Percentiles rank a stretch among this genome's conserved stretches.
Evolutionary conservation across 2,329 filamentous ascomycete genomes (phyloP).

Genomic region (Paradendryphiella salina): DNA sequence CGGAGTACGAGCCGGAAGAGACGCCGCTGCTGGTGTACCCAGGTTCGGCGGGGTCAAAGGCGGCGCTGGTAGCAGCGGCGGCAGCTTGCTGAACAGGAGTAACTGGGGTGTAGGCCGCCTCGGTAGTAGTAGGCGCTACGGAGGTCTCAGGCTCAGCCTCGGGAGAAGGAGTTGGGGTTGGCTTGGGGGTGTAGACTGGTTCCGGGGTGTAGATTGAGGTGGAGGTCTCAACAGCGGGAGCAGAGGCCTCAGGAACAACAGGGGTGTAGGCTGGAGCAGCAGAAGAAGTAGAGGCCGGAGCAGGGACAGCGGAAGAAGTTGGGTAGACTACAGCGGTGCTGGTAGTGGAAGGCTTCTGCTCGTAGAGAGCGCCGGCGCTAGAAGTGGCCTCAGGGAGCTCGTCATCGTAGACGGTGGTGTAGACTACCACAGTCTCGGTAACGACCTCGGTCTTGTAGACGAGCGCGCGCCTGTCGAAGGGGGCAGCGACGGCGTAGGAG

Average conservation of each 20-base stretch:
- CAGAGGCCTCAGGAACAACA: slow-evolving; percentile 7
- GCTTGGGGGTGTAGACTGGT: slow-evolving; percentile 4
- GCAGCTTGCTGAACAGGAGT: background rate
- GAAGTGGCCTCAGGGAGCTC: slow-evolving; percentile 13
- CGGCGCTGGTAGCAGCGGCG: background rate
- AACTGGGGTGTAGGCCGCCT: slow-evolving; percentile 10
- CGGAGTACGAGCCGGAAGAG: slow-evolving; percentile 14
- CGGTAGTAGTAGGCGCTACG: slow-evolving; percentile 1
- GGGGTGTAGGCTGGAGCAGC: slow-evolving; percentile 19
- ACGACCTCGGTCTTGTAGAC: slow-evolving; percentile 41
- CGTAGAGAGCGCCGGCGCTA: background rate
- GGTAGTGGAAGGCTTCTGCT: slow-evolving; percentile 21
- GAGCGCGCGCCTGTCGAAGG: slow-evolving; percentile 42
- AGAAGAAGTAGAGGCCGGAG: slow-evolving; percentile 16
- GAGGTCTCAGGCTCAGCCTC: slow-evolving; percentile 13
- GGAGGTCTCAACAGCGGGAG: slow-evolving; percentile 8
- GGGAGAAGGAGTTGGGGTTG: slow-evolving; percentile 15
- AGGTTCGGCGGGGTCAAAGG: background rate
- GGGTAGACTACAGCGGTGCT: slow-evolving; percentile 30
- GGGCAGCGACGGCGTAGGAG: slow-evolving; percentile 41
- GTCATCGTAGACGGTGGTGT: slow-evolving; percentile 44
- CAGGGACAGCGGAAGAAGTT: slow-evolving; percentile 13
- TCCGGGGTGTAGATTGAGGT: slow-evolving; percentile 9
- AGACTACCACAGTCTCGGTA: slow-evolving; percentile 41
- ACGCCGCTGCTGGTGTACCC: slow-evolving; percentile 1